Conservation (phyloP, 1,284 basidiomycete genomes). For the Leccinum huronense region DNA sequence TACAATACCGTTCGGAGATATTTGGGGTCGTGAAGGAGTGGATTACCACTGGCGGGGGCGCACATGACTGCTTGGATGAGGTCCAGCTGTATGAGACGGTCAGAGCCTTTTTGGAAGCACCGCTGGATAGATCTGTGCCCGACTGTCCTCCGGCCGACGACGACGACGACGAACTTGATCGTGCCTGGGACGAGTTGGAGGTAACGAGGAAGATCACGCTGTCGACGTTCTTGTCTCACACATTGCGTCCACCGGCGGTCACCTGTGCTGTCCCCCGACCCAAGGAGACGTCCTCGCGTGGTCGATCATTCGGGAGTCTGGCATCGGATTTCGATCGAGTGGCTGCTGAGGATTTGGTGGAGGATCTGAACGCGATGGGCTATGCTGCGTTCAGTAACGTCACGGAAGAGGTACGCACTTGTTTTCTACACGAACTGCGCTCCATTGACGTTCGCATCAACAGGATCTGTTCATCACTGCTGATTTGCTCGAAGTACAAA, state of each 20-base stretch:
- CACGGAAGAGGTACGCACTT: constrained; percentile 61
- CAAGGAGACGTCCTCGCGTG: constrained; percentile 29
- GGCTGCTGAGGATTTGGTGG: constrained; percentile 65
- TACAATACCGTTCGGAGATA: constrained; percentile 54
- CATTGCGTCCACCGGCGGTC: constrained; percentile 53
- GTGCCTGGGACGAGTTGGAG: constrained; percentile 47
- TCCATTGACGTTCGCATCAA: constrained; percentile 14
- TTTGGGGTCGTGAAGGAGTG: constrained; percentile 66
- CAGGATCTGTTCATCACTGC: constrained; percentile 73
- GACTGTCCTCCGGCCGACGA: constrained; percentile 39
- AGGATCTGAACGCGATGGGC: constrained; percentile 72
- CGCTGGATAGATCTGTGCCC: constrained; percentile 45
- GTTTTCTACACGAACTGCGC: constrained; percentile 1
- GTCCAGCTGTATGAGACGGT: constrained; percentile 57
- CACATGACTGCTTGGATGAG: constrained; percentile 74
- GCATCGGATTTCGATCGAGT: constrained; percentile 67
- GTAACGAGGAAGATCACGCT: constrained; percentile 44
- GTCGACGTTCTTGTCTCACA: constrained; percentile 54
- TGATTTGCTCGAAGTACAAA: constrained; percentile 77
- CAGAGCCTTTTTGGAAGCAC: constrained; percentile 54
- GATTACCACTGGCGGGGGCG: constrained; percentile 66
- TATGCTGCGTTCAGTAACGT: constrained; percentile 70
- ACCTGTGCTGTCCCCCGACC: constrained; percentile 32
- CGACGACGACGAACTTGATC: constrained; percentile 43
- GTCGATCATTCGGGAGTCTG: constrained; percentile 49